Base-by-base conservation (phyloP, 2,329 filamentous ascomycete genomes). In the Cucurbitaria berberidis region DNA sequence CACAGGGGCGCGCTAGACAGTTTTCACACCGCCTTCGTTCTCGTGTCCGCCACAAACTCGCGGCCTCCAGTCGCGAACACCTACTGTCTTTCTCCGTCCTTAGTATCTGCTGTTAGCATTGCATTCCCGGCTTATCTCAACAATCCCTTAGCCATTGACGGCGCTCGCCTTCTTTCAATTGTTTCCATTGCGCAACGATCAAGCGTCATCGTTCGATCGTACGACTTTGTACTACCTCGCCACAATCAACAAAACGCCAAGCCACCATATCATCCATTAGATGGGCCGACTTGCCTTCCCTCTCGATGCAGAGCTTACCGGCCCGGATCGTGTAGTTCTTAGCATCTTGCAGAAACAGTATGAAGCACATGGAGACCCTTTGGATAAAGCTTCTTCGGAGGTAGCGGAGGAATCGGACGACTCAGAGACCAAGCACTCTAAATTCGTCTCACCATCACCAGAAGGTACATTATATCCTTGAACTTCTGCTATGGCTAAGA, bases 211-310 rank as follows among this genome's bases (percentile, higher is more conserved):
- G 36, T 3, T 22, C 7, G 6, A n/a, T 5, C 36, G 18, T 39
- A 22, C 36, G 36, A 21, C 26, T 9, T 27, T 38, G 21, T 27
- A 22, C 10, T 22, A 44, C n/a, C 41, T 18, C 27, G 35, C 26
- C 26, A 34, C 26, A 29, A 6, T 26, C 16, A 18, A 34, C 16
- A 3, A 24, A 34, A 19, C 43, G 29, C 26, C 43, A n/a, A 48
- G 35, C 43, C 24, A 48, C 29, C 36, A 43, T n/a, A 45, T 48
- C 38, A 16, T 29, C 45, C 38, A 13, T 30, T 32, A 6, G 13
- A 73, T 72, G 69, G 68, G 68, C 53, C 66, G 66, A 40, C 57
- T 74, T 5, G 62, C 67, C 35, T 72, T 70, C 40, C 62, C 65
- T 45, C 62, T 62, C 11, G 68, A 70, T 59, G 64, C 64, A 36